These are phyloP conservation scores for Kluyveromyces nonfermentans DNA, from an alignment of 805 yeast genomes.

Conservation along the genomic window DNA sequence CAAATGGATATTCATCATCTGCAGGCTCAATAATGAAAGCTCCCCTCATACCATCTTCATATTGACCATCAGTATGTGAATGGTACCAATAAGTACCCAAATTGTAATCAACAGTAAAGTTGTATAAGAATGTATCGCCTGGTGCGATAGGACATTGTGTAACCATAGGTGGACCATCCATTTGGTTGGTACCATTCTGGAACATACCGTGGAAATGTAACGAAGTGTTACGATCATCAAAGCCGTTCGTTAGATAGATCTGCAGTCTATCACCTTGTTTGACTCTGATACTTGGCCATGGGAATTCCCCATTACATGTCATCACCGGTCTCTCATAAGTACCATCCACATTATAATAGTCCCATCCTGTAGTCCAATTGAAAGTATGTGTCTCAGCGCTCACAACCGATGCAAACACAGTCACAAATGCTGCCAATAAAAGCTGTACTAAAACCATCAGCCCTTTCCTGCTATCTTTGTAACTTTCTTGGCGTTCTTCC, in stretches of 20 bases:
- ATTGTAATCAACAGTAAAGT: constrained; percentile 76
- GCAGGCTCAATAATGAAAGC: constrained; percentile 66
- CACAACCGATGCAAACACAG: constrained; percentile 2
- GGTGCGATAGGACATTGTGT: constrained; percentile 92
- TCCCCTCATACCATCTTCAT: constrained; percentile 89
- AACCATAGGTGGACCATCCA: constrained; percentile 89
- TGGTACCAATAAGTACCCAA: constrained; percentile 96
- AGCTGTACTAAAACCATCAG: not conserved
- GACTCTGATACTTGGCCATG: constrained; percentile 78
- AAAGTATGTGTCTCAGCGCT: constrained; percentile 42
- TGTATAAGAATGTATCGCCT: constrained; percentile 63
- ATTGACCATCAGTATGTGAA: constrained; percentile 83
- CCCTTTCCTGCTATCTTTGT: not conserved
- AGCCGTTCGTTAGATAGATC: constrained; percentile 66
- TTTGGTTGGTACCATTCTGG: constrained; percentile 54
- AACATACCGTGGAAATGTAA: constrained; percentile 93
- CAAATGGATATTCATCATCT: constrained; percentile 48
- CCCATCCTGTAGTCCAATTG: constrained; percentile 61
- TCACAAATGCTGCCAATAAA: not conserved
- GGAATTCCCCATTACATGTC: constrained; percentile 47
- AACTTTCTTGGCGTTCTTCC: not conserved
- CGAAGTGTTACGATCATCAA: constrained; percentile 47
- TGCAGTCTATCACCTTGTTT: constrained; percentile 71
- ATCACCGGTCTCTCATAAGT: constrained; percentile 32
- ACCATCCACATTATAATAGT: constrained; percentile 34